phyloP scores from a whole-genome alignment of 176 grass and related monocot species.

The Bolboschoenus planiculmis region DNA sequence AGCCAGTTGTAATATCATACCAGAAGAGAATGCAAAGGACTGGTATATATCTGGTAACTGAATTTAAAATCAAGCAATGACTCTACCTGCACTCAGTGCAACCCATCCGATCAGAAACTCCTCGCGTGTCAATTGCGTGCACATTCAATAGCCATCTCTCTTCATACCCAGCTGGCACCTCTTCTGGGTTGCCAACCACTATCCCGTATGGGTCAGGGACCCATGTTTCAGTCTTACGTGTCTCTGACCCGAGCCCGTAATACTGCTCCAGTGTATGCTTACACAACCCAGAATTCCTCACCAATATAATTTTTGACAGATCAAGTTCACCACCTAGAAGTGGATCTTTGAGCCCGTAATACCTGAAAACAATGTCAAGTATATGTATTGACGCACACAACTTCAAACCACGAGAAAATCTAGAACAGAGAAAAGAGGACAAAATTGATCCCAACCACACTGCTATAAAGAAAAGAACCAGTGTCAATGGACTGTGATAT shows the following conservation, averaged over 20 bases:
- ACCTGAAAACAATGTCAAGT: conserved; percentile 33
- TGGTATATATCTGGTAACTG: neutral
- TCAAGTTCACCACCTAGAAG: neutral
- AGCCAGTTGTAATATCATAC: neutral
- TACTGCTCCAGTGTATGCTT: conserved; percentile 38
- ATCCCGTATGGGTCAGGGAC: conserved; percentile 85
- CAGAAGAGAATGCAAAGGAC: neutral
- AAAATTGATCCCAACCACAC: neutral
- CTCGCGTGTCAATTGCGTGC: conserved; percentile 73
- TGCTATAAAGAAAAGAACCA: neutral
- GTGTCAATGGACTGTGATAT: neutral
- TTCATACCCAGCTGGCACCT: conserved; percentile 46
- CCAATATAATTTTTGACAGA: conserved; percentile 14
- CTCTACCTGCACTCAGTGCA: conserved; percentile 69
- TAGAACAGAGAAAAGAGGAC: neutral
- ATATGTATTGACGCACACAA: neutral
- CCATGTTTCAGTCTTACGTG: conserved; percentile 71
- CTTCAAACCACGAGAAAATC: neutral
- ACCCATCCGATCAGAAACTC: conserved; percentile 35
- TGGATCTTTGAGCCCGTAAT: neutral
- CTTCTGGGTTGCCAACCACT: conserved; percentile 37
- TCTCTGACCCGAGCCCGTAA: conserved; percentile 82
- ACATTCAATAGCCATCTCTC: conserved; percentile 66
- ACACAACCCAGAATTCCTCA: conserved; percentile 63
- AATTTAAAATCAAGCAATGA: neutral